Evolutionary conservation across 371 early-diverging fungal species (phyloP), one percentile per base, ranked within the genome.

Genomic region (Lichtheimia hyalospora): DNA sequence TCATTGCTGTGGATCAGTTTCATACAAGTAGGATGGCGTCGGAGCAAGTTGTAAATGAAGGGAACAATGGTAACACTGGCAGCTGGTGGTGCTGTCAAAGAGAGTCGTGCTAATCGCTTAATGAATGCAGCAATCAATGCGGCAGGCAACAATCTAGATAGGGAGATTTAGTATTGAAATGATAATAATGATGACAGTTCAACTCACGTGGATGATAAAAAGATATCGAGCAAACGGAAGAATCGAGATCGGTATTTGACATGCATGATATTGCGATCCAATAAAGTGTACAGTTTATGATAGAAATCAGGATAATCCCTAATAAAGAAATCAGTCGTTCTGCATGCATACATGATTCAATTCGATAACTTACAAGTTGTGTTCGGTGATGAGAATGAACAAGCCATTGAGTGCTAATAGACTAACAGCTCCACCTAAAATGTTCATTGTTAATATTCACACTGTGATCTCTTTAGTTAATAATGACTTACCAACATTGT

Each of bases 281-380:
- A 82, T 48, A 96, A 74, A 28, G 85, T 81, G 69, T 97, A 97
- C 24, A 97, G 89, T 69, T 96, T 95, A 54, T 76, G 83, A 75
- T 94, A 97, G 64, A 97, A 97, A 66, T 94, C 90, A n/a, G 97
- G 97, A 68, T 96, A 97, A 73, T 95, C 96, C 25, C 90, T 90
- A 63, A 3, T 49, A 14, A 61, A 15, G 13, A 59, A 13, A n/a
- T 25, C n/a, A 25, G 5, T 40, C 18, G 21, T 23, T 40, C 10
- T 8, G 7, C 14, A 27, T 18, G 7, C 4, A 5, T 56, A 18
- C 21, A n/a, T n/a, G 5, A 61, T 25, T 12, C 27, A 13, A 10
- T 41, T 14, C 5, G 40, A 7, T 5, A n/a, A 77, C 89, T 70
- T 82, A 90, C 88, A 96, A 71, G 64, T 94, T 94, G 72, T 97